Conservation (phyloP, 176 grass and related monocot genomes). For the Oryza officinalis region DNA sequence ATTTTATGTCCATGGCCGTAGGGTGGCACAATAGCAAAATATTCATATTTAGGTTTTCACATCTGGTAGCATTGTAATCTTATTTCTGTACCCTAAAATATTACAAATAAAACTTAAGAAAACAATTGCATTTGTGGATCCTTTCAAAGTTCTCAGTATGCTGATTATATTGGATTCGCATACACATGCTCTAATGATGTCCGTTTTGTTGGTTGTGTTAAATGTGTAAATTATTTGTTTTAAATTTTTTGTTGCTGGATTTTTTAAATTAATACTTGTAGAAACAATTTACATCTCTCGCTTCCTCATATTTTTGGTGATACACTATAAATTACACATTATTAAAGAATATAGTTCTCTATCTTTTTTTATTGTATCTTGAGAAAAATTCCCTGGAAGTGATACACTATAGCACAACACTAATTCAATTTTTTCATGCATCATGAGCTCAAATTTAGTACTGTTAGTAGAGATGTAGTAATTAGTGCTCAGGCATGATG, state of each 20-base stretch:
- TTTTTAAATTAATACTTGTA: not conserved
- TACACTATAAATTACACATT: too few species aligned
- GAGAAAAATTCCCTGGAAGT: not conserved
- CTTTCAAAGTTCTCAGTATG: not conserved
- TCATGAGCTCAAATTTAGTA: not conserved
- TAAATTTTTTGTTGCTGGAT: not conserved
- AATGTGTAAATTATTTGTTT: not conserved
- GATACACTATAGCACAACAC: not conserved
- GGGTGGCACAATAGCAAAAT: not conserved
- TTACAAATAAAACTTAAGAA: not conserved
- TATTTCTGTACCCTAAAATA: not conserved
- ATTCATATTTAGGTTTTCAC: not conserved
- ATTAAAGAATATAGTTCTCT: not conserved
- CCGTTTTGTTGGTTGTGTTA: not conserved
- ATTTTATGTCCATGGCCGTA: slow-evolving; percentile 25
- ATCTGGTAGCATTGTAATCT: not conserved
- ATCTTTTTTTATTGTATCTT: not conserved
- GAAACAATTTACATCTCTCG: not conserved
- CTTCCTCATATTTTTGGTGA: not conserved
- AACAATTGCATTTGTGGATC: not conserved
- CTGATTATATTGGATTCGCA: not conserved
- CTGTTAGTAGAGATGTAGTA: not conserved
- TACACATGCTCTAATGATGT: not conserved
- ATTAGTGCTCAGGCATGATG: not conserved
- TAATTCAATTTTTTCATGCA: not conserved